Conservation (phyloP, 148 eudicot genomes). For the Silene uniflora region DNA sequence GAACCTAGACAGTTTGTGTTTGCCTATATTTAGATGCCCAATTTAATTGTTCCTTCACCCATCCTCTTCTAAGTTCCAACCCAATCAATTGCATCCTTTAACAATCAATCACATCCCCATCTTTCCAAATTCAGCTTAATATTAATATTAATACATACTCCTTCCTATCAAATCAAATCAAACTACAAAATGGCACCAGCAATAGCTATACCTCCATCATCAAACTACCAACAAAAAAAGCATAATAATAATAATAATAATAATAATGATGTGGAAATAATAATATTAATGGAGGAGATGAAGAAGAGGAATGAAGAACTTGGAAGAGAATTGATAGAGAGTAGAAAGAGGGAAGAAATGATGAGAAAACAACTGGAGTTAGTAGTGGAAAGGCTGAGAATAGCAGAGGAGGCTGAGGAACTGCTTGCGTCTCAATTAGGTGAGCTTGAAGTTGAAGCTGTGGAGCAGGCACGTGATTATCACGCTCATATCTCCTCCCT, state of each 20-base stretch:
- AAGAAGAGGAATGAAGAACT: slow-evolving; percentile 55
- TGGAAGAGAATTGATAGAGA: slow-evolving; percentile 49
- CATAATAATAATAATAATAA: no score
- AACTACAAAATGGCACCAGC: neutral
- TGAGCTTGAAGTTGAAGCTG: slow-evolving; percentile 65
- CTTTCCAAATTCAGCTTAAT: no score
- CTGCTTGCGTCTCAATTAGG: slow-evolving; percentile 60
- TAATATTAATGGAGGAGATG: slow-evolving; percentile 14
- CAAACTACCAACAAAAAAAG: neutral
- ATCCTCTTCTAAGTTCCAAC: no score
- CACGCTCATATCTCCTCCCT: slow-evolving; percentile 27
- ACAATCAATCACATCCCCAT: no score
- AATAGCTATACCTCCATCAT: neutral
- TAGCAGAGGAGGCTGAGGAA: slow-evolving; percentile 85
- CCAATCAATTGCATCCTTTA: no score
- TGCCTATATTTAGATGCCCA: no score
- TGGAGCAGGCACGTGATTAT: slow-evolving; percentile 47
- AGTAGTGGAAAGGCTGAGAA: slow-evolving; percentile 38
- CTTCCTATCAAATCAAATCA: no score
- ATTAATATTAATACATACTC: no score
- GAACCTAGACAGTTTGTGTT: no score
- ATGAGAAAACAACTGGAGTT: slow-evolving; percentile 44
- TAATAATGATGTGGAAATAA: no score
- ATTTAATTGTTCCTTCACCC: no score
- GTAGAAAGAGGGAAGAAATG: slow-evolving; percentile 49